These are phyloP conservation scores for Cladosporium phlei DNA, from an alignment of 2,329 filamentous ascomycete species.

Conservation along the genomic window DNA sequence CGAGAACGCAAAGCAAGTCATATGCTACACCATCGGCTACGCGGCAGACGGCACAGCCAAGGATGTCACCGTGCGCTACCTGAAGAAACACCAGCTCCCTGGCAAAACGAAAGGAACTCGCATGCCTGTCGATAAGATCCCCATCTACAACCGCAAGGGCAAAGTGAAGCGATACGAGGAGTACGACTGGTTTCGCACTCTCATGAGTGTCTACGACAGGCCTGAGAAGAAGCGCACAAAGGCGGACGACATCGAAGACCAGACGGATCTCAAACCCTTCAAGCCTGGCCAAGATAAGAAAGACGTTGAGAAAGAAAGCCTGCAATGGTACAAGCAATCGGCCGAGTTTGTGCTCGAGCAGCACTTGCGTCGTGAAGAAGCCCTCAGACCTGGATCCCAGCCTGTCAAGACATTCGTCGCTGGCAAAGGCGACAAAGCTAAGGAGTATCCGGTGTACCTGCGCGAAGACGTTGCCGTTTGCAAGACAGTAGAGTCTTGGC, in stretches of 20 bases:
- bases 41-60: constrained; percentile 83
- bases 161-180: constrained; percentile 72
- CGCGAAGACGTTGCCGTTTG: constrained; percentile 77
- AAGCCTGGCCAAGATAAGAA: constrained; percentile 57
- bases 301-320: constrained; percentile 48
- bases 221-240: constrained; percentile 54
- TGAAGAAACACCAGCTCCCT: constrained; percentile 75
- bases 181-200: constrained; percentile 82
- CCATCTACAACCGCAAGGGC: constrained; percentile 70
- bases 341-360: constrained; percentile 79
- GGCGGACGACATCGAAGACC: constrained; percentile 74
- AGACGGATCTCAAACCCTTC: constrained; percentile 67
- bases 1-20: constrained; percentile 80
- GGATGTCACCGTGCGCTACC: constrained; percentile 87
- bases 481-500: constrained; percentile 93
- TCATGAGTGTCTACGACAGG: constrained; percentile 68
- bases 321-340: constrained; percentile 84
- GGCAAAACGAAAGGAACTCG: constrained; percentile 85
- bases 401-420: constrained; percentile 71
- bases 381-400: constrained; percentile 63
- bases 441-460: constrained; percentile 74
- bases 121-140: constrained; percentile 72
- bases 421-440: constrained; percentile 67
- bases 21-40: constrained; percentile 82
- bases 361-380: constrained; percentile 88